phyloP scores from a whole-genome alignment of 2,329 filamentous ascomycete genomes.

The Colletotrichum karsti region DNA sequence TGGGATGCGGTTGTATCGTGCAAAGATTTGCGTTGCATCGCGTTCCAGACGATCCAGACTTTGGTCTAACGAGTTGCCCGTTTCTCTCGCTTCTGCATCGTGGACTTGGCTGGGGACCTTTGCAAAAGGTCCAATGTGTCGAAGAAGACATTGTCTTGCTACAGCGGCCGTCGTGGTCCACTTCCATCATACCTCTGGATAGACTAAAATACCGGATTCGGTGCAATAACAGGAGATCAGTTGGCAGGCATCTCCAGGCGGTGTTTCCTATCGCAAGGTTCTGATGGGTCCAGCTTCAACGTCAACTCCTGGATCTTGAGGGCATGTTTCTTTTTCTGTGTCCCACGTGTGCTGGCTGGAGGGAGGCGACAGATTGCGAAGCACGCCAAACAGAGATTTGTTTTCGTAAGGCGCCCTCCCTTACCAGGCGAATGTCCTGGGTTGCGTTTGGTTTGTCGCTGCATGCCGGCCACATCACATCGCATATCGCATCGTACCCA shows the following conservation, averaged over 20 bases:
- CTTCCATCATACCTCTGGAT: not conserved
- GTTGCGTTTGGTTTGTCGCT: not conserved
- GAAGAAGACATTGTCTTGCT: constrained; percentile 2
- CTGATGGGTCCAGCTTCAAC: not conserved
- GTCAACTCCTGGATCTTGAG: not conserved
- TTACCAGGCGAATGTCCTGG: not conserved
- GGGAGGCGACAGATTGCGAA: constrained; percentile 14
- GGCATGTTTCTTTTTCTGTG: not conserved
- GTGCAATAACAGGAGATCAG: not conserved
- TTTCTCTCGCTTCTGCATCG: constrained; percentile 11
- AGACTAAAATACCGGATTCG: constrained; percentile 11
- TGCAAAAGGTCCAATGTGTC: not conserved
- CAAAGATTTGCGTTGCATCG: constrained; percentile 9
- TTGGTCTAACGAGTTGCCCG: not conserved
- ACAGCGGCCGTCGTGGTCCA: not conserved
- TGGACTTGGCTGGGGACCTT: not conserved
- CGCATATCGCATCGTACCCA: not conserved
- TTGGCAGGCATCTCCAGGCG: not conserved
- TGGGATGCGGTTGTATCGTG: constrained; percentile 15
- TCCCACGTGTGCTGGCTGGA: not conserved
- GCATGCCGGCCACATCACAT: constrained; percentile 17
- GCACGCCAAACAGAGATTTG: constrained; percentile 3
- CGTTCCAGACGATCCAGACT: constrained; percentile 6
- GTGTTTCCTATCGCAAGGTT: not conserved
- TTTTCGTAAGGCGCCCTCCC: constrained; percentile 12